Base-by-base conservation (phyloP, 1,139 yeast genomes). In the Saccharomyces hybrid region DNA sequence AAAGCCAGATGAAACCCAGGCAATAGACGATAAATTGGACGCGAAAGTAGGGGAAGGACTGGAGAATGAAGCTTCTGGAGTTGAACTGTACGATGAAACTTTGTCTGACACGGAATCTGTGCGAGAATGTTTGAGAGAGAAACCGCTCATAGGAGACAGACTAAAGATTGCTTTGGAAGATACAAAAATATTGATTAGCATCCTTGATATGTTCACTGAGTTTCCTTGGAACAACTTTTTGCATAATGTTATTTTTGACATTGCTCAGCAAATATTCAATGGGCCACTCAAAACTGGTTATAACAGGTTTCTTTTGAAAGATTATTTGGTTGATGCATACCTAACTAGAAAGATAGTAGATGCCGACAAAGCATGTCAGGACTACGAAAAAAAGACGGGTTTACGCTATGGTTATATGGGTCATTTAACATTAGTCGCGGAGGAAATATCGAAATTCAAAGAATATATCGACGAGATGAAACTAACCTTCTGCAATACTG, bases 171-270 rank as follows among this genome's bases (percentile, higher is more conserved):
- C 96, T 13, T 75, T 93, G 53, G 84, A 82, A 63, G 97, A 91
- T 67, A 87, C 90, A 49, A 81, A 82, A 56, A 87, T 91, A 57
- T 79, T 93, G 53, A 77, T 84, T 46, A 83, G 88, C 47, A 89
- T 93, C 53, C 73, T 91, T 56, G 75, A 81, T 30, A 89, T 93
- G 95, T 90, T 93, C 68, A 88, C 88, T 78, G 80, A 81, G 64
- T 93, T 89, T 69, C 97, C 98, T 6, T 93, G 99, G 99, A 93
- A 93, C 72, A 93, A 93, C 69, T 93, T 93, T 67, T 77, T 95
- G 71, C 99, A 93, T 73, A 93, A 91, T 66, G 99, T 93, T 56
- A 98, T 93, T 5, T 93, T 93, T 73, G 99, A 93, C 70, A 87
- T 93, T 64, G 96, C 91, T 41, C 99, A 93, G 73, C 99, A 93